Evolutionary conservation across 1,284 basidiomycete genomes (phyloP).

Genomic region (Fistulinella staudtii): DNA sequence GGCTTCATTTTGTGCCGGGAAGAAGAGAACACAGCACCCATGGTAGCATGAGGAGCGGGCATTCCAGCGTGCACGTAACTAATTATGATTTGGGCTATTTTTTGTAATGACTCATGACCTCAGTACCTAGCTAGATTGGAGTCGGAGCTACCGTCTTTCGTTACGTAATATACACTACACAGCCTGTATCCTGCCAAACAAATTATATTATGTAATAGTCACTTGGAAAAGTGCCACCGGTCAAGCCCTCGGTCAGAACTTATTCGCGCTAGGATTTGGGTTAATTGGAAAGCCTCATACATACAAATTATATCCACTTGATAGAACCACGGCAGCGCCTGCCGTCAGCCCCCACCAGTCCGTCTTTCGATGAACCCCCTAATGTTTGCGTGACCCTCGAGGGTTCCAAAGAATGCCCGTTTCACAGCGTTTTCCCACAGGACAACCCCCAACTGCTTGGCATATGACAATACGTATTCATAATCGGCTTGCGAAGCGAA

Average conservation of each 20-base stretch:
- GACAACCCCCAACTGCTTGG: constrained; percentile 76
- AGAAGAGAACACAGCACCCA: constrained; percentile 19
- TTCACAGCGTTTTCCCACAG: constrained; percentile 71
- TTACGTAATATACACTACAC: no score
- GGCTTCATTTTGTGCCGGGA: constrained; percentile 41
- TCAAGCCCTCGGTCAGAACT: no score
- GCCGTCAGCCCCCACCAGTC: constrained; percentile 37
- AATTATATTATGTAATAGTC: no score
- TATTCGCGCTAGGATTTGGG: no score
- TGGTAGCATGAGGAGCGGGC: constrained; percentile 9
- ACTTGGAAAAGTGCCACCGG: no score
- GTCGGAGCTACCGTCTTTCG: no score
- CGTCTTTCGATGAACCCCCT: constrained; percentile 75
- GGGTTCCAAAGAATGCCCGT: constrained; percentile 80
- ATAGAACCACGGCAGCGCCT: no score
- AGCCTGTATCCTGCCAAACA: no score
- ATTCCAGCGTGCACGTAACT: constrained; percentile 8
- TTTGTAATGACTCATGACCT: constrained; percentile 15
- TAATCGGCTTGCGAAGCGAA: constrained; percentile 87
- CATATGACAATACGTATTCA: constrained; percentile 83
- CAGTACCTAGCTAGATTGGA: constrained; percentile 9
- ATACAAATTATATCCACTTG: no score
- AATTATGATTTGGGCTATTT: no score
- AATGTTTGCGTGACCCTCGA: constrained; percentile 77
- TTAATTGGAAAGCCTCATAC: no score